Conservation (phyloP, 768 basidiomycete species). For the Amanita brunnescens region DNA sequence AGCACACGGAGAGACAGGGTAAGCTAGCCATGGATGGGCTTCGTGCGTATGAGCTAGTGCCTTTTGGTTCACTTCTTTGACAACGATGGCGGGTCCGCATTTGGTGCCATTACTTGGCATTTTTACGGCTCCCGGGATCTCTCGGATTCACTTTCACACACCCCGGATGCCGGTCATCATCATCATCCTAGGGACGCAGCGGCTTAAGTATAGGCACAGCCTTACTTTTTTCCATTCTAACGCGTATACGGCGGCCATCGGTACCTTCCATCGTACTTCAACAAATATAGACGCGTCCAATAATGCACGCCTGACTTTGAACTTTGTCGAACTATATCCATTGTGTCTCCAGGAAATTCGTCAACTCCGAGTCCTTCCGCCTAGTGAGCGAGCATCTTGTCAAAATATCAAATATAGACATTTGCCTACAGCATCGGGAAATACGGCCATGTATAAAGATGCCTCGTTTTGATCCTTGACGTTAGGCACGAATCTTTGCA, state of each 20-base stretch:
- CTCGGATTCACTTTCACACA: not conserved
- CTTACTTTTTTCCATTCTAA: not conserved
- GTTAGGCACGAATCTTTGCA: not conserved
- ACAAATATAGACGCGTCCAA: not conserved
- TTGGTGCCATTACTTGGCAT: not conserved
- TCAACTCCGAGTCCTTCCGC: not conserved
- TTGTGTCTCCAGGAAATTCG: not conserved
- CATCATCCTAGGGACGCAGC: not conserved
- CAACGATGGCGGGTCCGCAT: too few relatives aligned
- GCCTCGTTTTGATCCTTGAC: slow-evolving; percentile 2
- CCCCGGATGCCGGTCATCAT: slow-evolving; percentile 1
- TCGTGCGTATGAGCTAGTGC: not conserved
- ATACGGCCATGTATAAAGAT: not conserved
- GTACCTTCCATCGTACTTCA: not conserved
- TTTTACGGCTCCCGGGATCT: not conserved
- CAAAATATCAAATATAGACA: not conserved
- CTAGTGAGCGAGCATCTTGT: not conserved
- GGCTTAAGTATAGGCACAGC: not conserved
- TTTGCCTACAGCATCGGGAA: slow-evolving; percentile 4
- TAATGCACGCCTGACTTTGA: not conserved
- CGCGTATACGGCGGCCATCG: not conserved
- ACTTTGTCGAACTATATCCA: not conserved
- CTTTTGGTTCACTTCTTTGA: too few relatives aligned
- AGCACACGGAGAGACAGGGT: not conserved
- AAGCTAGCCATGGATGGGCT: not conserved